Evolutionary conservation across 2,329 filamentous ascomycete genomes (phyloP).

Genomic region (Ceratocystis smalleyi): DNA sequence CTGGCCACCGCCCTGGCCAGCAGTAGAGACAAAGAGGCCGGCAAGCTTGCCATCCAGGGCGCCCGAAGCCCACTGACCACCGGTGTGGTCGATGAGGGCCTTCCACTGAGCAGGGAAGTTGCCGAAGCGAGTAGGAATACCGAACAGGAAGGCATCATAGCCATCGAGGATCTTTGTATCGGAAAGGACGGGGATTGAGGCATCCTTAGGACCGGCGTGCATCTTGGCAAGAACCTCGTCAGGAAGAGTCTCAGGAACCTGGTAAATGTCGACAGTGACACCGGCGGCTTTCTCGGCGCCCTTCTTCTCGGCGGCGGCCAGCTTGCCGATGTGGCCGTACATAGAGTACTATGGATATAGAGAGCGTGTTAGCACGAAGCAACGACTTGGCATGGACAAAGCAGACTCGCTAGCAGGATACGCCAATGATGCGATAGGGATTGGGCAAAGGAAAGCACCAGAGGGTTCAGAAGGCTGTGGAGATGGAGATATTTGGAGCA

Average conservation of each 20-base stretch:
- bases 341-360: constrained; percentile 58
- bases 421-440: neutral
- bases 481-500: neutral
- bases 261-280: constrained; percentile 65
- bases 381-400: neutral
- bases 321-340: constrained; percentile 74
- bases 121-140: constrained; percentile 89
- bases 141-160: constrained; percentile 84
- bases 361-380: neutral
- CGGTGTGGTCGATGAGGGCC: constrained; percentile 80
- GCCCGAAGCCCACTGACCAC: constrained; percentile 66
- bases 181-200: constrained; percentile 47
- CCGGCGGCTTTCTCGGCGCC: constrained; percentile 83
- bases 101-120: constrained; percentile 98
- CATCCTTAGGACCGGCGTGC: constrained; percentile 66
- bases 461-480: neutral
- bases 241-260: constrained; percentile 77
- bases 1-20: constrained; percentile 72
- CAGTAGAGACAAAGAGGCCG: constrained; percentile 83
- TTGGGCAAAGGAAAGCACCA: neutral
- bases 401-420: neutral
- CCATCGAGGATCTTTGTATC: constrained; percentile 44
- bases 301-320: constrained; percentile 80
- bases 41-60: constrained; percentile 76
- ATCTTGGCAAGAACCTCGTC: constrained; percentile 77